Base-by-base conservation (phyloP, 2,329 filamentous ascomycete species). In the Aspergillus caelatus region DNA sequence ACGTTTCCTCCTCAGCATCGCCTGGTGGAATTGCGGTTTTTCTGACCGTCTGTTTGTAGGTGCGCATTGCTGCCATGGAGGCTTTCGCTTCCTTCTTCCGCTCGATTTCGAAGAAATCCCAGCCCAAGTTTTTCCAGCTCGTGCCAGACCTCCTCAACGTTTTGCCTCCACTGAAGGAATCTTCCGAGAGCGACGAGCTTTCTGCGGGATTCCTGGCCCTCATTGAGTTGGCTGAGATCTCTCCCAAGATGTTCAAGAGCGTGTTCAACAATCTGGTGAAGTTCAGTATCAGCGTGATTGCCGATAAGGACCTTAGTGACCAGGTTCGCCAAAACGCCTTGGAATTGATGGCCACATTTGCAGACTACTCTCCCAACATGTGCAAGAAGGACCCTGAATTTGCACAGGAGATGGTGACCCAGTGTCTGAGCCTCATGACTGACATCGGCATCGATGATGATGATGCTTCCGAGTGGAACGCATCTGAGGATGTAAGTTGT, bases 331-430 rank as follows among this genome's bases (percentile, higher is more conserved):
- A 99, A 78, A 98, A 98, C 75, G 93, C 94, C 0, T 84, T 99
- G 48, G 95, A 99, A 78, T 86, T 99, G 61, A 97, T 99, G 92
- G 94, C 94, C 30, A 99, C 95, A 0, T 99, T 99, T 77, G 94
- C 94, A 68, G 95, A 99, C 75, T 95, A 94, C 72, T 91, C 93
- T 1, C 93, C 95, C 5, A 90, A 91, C 43, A 94, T 98, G 89
- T 98, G 95, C 83, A 92, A 91, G 76, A 97, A 97, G 77, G 94
- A 99, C 75, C 80, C 89, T n/a, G 90, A 89, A 12, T 99, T 96
- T 80, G 95, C 94, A 2, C 89, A 87, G 65, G 93, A 97, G 68
- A 99, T 99, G 95, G 96, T 99, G 68, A 98, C 94, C 0, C 95
- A 99, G 79, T 99, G 95, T 78, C 82, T 99, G 70, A 98, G 94